Conservation (phyloP, 768 basidiomycete species). For the Imleria badia region DNA sequence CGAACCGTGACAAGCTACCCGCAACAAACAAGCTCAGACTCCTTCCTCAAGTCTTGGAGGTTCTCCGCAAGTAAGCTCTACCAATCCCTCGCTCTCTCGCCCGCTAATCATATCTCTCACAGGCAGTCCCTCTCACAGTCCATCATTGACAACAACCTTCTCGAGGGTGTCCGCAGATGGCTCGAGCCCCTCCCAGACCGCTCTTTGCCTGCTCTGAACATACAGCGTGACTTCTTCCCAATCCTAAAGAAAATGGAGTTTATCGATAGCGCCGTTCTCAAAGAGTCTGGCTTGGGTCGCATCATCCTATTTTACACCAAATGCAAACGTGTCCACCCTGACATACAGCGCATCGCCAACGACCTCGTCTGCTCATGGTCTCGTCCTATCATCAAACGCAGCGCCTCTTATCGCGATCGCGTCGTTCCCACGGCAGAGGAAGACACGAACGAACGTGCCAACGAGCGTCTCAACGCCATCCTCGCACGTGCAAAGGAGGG, state of each 20-base stretch:
- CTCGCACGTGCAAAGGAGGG: conserved; percentile 63
- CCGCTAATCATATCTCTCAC: neutral
- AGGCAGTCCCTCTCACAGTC: conserved; percentile 86
- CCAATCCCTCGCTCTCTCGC: too few relatives aligned
- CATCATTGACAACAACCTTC: conserved; percentile 92
- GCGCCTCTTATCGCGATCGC: conserved; percentile 76
- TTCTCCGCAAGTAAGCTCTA: conserved; percentile 78
- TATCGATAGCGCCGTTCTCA: conserved; percentile 87
- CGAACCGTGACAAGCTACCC: conserved; percentile 77
- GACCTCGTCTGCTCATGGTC: conserved; percentile 87
- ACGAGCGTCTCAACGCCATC: conserved; percentile 66
- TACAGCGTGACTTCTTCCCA: conserved; percentile 89
- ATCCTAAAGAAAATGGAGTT: conserved; percentile 86
- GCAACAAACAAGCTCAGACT: conserved; percentile 82
- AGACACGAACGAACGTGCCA: conserved; percentile 36
- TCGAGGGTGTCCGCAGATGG: conserved; percentile 88
- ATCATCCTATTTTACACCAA: conserved; percentile 96
- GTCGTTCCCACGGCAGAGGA: conserved; percentile 59
- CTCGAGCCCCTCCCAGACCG: conserved; percentile 92
- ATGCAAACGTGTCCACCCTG: conserved; percentile 82
- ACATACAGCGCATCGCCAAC: conserved; percentile 78
- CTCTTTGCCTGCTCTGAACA: conserved; percentile 92
- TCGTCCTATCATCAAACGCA: conserved; percentile 88
- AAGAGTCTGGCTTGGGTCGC: conserved; percentile 86
- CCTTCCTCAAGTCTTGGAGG: conserved; percentile 88